Conservation (phyloP, 2,329 filamentous ascomycete genomes). For the Penicillium sp. region DNA sequence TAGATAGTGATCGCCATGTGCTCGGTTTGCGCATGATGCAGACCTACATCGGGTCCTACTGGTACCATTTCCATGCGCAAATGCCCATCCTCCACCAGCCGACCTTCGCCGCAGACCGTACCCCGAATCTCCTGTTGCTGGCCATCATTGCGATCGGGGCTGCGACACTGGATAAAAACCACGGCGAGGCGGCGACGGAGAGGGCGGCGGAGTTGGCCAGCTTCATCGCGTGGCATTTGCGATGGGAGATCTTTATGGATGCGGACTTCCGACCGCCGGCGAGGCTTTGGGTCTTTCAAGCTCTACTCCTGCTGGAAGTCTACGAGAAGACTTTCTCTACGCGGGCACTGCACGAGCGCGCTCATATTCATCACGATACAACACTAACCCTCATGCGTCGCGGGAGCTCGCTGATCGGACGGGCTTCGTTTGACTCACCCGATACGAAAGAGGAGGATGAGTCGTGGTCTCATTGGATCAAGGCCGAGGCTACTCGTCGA, state of each 20-base stretch:
- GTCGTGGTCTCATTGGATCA: slow-evolving; percentile 97
- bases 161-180: slow-evolving; percentile 81
- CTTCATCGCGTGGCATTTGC: slow-evolving; percentile 89
- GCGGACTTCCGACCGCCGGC: slow-evolving; percentile 86
- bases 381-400: slow-evolving; percentile 94
- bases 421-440: slow-evolving; percentile 81
- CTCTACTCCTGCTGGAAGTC: slow-evolving; percentile 82
- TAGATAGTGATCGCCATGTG: slow-evolving; percentile 63
- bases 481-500: slow-evolving; percentile 84
- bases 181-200: slow-evolving; percentile 73
- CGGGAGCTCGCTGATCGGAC: slow-evolving; percentile 86
- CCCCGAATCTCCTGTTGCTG: slow-evolving; percentile 80
- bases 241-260: slow-evolving; percentile 95
- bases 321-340: slow-evolving; percentile 99
- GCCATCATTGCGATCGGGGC: slow-evolving; percentile 93
- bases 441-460: slow-evolving; percentile 75
- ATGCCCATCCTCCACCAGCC: slow-evolving; percentile 93
- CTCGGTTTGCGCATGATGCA: slow-evolving; percentile 95
- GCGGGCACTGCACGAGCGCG: slow-evolving; percentile 85
- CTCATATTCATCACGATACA: slow-evolving; percentile 95
- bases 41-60: slow-evolving; percentile 89
- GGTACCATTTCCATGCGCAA: slow-evolving; percentile 92
- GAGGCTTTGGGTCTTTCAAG: slow-evolving; percentile 95
- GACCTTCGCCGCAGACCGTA: slow-evolving; percentile 86
- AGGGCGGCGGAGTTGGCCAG: slow-evolving; percentile 82